Conservation (phyloP, 2,329 filamentous ascomycete genomes). For the Tolypocladium nubicola region DNA sequence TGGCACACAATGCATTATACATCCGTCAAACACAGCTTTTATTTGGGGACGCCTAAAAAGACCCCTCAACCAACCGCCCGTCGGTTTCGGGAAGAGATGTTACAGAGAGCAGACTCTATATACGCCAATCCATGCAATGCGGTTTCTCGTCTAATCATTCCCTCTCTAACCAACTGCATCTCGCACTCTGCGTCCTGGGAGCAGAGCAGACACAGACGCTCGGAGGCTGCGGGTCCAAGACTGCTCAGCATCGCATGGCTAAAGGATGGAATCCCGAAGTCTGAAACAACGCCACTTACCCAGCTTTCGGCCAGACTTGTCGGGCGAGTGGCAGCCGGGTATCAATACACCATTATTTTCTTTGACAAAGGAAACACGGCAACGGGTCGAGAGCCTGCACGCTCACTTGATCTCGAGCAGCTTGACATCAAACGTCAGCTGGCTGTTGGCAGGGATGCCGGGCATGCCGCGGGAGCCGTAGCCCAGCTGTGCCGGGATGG, state of each 20-base stretch:
- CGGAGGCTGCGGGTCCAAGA: conserved; percentile 37
- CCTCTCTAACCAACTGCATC: conserved; percentile 1
- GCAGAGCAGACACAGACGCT: conserved; percentile 10
- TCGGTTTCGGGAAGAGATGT: background rate
- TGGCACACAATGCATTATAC: no score
- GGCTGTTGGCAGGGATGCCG: conserved; percentile 86
- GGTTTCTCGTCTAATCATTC: conserved; percentile 2
- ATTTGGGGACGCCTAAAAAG: background rate
- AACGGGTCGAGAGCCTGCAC: background rate
- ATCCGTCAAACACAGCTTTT: background rate
- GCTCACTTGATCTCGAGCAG: conserved; percentile 71
- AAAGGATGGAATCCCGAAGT: conserved; percentile 6
- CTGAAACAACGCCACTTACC: conserved; percentile 6
- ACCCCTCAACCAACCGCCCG: background rate
- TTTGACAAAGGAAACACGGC: background rate
- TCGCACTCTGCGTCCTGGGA: background rate
- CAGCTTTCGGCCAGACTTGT: conserved; percentile 1
- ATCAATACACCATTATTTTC: conserved; percentile 1
- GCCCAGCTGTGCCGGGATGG: conserved; percentile 75
- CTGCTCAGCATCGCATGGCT: conserved; percentile 28
- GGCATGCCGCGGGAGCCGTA: conserved; percentile 79
- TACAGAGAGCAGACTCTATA: background rate
- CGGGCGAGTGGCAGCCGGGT: conserved; percentile 2
- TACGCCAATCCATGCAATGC: conserved; percentile 3
- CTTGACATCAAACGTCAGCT: conserved; percentile 86